Conservation (phyloP, 306 rosid species). For the Casuarina glauca region DNA sequence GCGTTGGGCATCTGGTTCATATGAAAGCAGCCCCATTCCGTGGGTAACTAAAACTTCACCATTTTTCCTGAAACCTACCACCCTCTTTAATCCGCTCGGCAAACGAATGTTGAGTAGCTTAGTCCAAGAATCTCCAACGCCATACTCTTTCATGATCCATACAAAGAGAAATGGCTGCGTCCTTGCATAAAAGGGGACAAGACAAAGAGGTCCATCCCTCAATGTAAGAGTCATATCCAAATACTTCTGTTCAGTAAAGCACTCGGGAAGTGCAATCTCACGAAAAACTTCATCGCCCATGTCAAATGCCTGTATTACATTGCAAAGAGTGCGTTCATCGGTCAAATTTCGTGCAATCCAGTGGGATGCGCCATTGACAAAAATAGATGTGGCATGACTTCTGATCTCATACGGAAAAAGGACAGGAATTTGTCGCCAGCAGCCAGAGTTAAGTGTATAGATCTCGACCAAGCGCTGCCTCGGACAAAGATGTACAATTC, state of each 20-base stretch:
- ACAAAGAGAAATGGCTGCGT: not conserved
- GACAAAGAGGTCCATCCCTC: not conserved
- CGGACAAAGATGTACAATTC: not conserved
- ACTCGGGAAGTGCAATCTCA: slow-evolving; percentile 5
- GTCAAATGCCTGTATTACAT: slow-evolving; percentile 11
- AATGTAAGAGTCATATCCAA: not conserved
- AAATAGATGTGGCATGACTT: not conserved
- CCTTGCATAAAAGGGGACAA: not conserved
- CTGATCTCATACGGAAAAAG: not conserved
- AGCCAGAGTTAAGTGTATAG: slow-evolving; percentile 7
- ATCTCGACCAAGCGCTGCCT: slow-evolving; percentile 2
- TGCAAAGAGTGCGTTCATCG: not conserved
- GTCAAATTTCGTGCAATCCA: not conserved
- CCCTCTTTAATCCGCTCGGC: not conserved
- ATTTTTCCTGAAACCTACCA: slow-evolving; percentile 6
- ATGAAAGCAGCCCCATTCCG: slow-evolving; percentile 12
- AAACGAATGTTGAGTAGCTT: slow-evolving; percentile 1
- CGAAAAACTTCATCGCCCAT: slow-evolving; percentile 5
- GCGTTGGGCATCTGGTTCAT: not conserved
- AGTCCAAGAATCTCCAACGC: slow-evolving; percentile 21
- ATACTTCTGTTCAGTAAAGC: not conserved
- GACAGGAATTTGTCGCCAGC: slow-evolving; percentile 1
- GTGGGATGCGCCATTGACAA: slow-evolving; percentile 18
- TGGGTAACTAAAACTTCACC: slow-evolving; percentile 3
- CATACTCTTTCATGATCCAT: slow-evolving; percentile 22